Percentiles rank a stretch among this genome's conserved stretches.
Evolutionary conservation across 2,329 filamentous ascomycete species (phyloP).

Genomic region (Nothophoma quercina): DNA sequence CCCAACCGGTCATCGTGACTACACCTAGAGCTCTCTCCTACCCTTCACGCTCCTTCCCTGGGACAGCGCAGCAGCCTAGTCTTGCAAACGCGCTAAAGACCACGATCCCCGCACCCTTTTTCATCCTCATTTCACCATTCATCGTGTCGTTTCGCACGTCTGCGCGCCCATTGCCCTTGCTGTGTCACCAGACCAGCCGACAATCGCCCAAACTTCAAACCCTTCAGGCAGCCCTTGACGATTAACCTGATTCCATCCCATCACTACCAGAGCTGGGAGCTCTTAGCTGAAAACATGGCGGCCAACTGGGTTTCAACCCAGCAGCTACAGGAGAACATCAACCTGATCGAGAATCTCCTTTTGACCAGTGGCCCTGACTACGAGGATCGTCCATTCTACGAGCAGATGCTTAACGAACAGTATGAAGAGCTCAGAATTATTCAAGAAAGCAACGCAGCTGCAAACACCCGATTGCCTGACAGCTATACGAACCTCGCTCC

Average conservation of each 20-base stretch:
- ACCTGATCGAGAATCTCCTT: conserved; percentile 13
- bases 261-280: not conserved
- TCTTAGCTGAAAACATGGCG: conserved; percentile 2
- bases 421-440: conserved; percentile 2
- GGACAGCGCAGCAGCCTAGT: conserved; percentile 6
- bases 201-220: not conserved
- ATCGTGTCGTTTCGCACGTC: not conserved
- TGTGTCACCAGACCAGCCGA: not conserved
- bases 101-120: not conserved
- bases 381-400: conserved; percentile 5
- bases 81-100: not conserved
- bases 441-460: not conserved
- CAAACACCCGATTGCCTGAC: not conserved
- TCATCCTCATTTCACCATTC: conserved; percentile 1
- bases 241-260: not conserved
- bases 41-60: conserved; percentile 7
- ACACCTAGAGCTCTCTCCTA: not conserved
- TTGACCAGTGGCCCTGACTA: conserved; percentile 3
- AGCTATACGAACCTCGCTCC: not conserved
- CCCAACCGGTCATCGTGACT: conserved; percentile 1
- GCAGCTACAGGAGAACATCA: conserved; percentile 13
- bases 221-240: not conserved
- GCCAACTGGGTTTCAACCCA: not conserved
- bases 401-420: conserved; percentile 13
- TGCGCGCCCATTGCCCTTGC: not conserved